Evolutionary conservation across 2,329 filamentous ascomycete species (phyloP), one percentile per base, ranked within the genome.

Genomic region (Penicillium sp.): DNA sequence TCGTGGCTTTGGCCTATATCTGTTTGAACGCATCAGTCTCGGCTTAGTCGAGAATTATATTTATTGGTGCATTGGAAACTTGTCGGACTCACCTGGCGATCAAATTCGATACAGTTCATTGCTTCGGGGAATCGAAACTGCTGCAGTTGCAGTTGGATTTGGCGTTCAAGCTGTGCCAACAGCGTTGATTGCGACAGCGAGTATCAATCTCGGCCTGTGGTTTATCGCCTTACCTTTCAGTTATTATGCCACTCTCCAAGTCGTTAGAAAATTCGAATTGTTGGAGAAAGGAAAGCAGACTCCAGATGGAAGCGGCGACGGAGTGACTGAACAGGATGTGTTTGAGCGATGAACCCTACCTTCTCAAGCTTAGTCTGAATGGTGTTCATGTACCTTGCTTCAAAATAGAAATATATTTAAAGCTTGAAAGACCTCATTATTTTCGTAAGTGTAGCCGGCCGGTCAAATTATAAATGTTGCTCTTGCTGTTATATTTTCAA

Each of bases 61-160:
- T 29, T 80, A 80, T 63, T 80, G 77, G 78, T 79, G 75, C 50
- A 80, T 80, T 55, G 69, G 77, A 3, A 79, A 79, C 55, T 62
- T 80, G 4, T 77, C 77, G 0, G 76, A 79, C 54, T 78, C 75
- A 1, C 76, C 75, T 0, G 76, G 74, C 1, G 77, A 79, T 48
- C 75, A 78, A 62, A 78, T 79, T 55, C 67, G 78, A 46, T 80
- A 79, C 59, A 78, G 75, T 53, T 77, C 76, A n/a, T 62, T 80
- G 40, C 67, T 79, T 35, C 65, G 77, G 31, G 76, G 75, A 0
- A 75, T 78, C 42, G 75, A 79, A 63, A 78, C 76, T 2, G 77
- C 76, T 0, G 75, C 69, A 1, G 75, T 78, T 9, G 74, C 75
- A 6, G 65, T 80, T 2, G 74, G 75, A 3, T 79, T 79, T 62